These are phyloP conservation scores for Fusarium ambrosium DNA, from an alignment of 2,329 filamentous ascomycete genomes.

Conservation along the genomic window DNA sequence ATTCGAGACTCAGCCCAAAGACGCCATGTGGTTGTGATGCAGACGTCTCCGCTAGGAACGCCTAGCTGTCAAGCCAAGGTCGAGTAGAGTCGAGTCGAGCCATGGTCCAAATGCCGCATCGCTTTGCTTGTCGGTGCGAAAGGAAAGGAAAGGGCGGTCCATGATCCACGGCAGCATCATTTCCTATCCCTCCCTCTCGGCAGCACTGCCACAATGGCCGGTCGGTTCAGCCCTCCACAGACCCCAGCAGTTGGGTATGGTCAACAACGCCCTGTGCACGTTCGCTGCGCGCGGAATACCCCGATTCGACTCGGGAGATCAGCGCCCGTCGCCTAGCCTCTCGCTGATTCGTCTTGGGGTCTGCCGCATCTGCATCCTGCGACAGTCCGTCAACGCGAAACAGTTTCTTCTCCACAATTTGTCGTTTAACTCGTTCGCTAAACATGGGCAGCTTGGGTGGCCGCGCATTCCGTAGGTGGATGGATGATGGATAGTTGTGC, in stretches of 20 bases:
- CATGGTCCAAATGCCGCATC: constrained; percentile 15
- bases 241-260: constrained; percentile 24
- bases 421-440: constrained; percentile 25
- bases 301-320: constrained; percentile 46
- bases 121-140: constrained; percentile 18
- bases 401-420: constrained; percentile 36
- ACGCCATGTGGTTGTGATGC: background rate
- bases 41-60: constrained; percentile 5
- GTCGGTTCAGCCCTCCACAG: constrained; percentile 36
- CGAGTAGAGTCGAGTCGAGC: background rate
- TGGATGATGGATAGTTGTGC: constrained; percentile 19
- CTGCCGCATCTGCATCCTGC: constrained; percentile 40
- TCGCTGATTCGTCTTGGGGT: constrained; percentile 40
- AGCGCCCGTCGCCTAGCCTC: constrained; percentile 30
- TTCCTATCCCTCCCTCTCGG: constrained; percentile 25
- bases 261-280: constrained; percentile 26
- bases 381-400: constrained; percentile 32
- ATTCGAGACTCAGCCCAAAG: constrained; percentile 6
- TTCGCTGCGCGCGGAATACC: constrained; percentile 34
- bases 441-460: constrained; percentile 21
- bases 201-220: constrained; percentile 38
- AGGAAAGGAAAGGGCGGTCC: constrained; percentile 20
- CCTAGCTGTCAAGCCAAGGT: constrained; percentile 1
- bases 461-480: constrained; percentile 12
- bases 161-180: constrained; percentile 22